Percentiles rank a stretch among this genome's conserved stretches.
Conservation (phyloP, 441 rosid genomes). For the Pelargonium cotyledonis region DNA sequence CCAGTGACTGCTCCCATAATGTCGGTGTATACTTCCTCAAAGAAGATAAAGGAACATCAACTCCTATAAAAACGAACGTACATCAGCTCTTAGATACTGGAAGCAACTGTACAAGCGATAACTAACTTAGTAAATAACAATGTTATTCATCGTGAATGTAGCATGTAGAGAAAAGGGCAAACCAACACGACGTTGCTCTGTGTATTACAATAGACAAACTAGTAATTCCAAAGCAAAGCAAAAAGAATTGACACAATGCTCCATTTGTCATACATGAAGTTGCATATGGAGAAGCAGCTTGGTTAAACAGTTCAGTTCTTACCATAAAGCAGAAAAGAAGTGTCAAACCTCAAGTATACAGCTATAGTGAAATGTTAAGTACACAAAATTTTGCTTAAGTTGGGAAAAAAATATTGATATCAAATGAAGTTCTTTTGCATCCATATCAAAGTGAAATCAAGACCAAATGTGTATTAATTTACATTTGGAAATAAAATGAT, state of each 20-base stretch:
- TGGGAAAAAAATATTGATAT: slow-evolving; percentile 10
- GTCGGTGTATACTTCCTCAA: slow-evolving; percentile 58
- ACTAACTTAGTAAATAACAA: background rate
- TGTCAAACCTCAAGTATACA: background rate
- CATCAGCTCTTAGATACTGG: slow-evolving; percentile 15
- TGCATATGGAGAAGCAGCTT: background rate
- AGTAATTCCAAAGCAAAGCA: background rate
- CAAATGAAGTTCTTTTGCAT: background rate
- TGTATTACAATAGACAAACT: background rate
- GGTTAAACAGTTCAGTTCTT: background rate
- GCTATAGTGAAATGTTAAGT: background rate
- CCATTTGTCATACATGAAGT: background rate
- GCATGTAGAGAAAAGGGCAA: no score
- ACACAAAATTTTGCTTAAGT: slow-evolving; percentile 5
- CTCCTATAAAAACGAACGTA: slow-evolving; percentile 41
- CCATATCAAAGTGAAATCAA: background rate
- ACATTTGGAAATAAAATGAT: slow-evolving; percentile 9
- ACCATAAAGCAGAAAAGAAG: background rate
- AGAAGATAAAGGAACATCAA: slow-evolving; percentile 65
- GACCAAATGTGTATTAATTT: background rate
- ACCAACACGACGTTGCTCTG: background rate
- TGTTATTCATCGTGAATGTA: background rate
- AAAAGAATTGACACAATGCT: background rate
- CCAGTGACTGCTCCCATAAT: slow-evolving; percentile 66
- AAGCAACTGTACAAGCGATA: slow-evolving; percentile 13